Base-by-base conservation (phyloP, 2,329 filamentous ascomycete genomes). In the Xylariomycetidae sp. region DNA sequence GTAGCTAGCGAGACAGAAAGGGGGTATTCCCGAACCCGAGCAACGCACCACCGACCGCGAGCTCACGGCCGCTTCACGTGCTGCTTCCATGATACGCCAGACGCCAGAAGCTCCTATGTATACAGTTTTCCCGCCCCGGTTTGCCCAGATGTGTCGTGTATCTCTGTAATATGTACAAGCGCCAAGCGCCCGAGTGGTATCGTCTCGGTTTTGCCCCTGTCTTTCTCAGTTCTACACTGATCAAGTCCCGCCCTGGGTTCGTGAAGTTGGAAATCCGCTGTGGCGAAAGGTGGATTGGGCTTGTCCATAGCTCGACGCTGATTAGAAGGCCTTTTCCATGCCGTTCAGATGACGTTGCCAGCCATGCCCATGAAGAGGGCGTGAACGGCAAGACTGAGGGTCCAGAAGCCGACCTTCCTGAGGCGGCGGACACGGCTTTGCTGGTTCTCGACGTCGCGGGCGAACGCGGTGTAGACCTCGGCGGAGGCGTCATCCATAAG, bases 381-480 rank as follows among this genome's bases (percentile, higher is more conserved):
- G 57, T 98, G 92, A 6, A 90, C 85, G 6, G 90, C 86, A 37
- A 98, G 67, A 49, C 90, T 89, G 35, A 96, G 70, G 3, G 88
- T 95, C 92, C 92, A 98, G 51, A 96, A 81, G 19, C 92, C 92
- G 18, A 95, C 92, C 63, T 96, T 95, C 59, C 89, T 94, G 56
- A 98, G 82, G 27, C 92, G 74, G 31, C 90, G 74, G 47, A 87
- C 82, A 32, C 88, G 79, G 46, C 83, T 85, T 57, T 94, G 83
- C 49, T 92, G 84, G 60, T 95, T 84, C 42, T 88, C 81, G 19
- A 98, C 87, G 57, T 95, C 87, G 43, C 79, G 78, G 23, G 88
- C 88, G 61, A 98, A 96, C 1, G 92, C 92, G 49, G 90, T 79
- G 57, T 98, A 98, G 32, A 88, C 88, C 72, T 95, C 92, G 44